These are phyloP conservation scores for Arabidopsis hybrid DNA, from an alignment of 441 rosid species.

Conservation along the genomic window DNA sequence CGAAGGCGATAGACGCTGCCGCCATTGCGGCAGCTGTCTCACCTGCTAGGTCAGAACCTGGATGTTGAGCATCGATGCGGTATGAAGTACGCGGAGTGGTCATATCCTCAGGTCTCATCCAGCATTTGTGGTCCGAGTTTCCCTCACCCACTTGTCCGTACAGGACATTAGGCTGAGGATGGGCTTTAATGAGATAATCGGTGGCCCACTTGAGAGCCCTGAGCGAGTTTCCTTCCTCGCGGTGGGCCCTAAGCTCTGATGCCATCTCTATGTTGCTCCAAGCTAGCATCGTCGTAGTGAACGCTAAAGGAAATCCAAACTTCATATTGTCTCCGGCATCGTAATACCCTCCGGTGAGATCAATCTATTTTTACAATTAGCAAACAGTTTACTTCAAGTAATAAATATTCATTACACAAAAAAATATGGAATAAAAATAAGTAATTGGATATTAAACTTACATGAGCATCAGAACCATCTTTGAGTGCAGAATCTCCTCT, in stretches of 20 bases:
- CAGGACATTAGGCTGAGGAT: constrained; percentile 45
- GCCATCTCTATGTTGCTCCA: constrained; percentile 58
- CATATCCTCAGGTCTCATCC: constrained; percentile 66
- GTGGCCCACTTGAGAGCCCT: constrained; percentile 56
- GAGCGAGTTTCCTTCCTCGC: constrained; percentile 41
- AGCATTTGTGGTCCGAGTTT: constrained; percentile 51
- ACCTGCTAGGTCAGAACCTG: constrained; percentile 55
- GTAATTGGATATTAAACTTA: constrained; percentile 1
- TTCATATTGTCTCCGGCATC: constrained; percentile 62
- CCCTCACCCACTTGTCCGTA: constrained; percentile 60
- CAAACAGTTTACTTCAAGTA: not conserved
- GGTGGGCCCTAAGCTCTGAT: constrained; percentile 10
- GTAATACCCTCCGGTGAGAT: constrained; percentile 57
- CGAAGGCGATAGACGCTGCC: constrained; percentile 53
- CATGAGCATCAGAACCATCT: constrained; percentile 52
- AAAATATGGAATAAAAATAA: not conserved
- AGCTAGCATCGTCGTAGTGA: constrained; percentile 55
- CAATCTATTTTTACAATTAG: constrained; percentile 39
- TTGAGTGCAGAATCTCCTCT: constrained; percentile 57
- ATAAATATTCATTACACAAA: not conserved
- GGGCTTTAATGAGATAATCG: constrained; percentile 57
- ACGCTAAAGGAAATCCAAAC: constrained; percentile 58
- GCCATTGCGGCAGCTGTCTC: constrained; percentile 62
- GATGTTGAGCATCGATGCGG: constrained; percentile 50
- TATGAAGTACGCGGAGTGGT: constrained; percentile 46